Conservation (phyloP, 73 alveolate species). For the Paramecium caudatum region DNA sequence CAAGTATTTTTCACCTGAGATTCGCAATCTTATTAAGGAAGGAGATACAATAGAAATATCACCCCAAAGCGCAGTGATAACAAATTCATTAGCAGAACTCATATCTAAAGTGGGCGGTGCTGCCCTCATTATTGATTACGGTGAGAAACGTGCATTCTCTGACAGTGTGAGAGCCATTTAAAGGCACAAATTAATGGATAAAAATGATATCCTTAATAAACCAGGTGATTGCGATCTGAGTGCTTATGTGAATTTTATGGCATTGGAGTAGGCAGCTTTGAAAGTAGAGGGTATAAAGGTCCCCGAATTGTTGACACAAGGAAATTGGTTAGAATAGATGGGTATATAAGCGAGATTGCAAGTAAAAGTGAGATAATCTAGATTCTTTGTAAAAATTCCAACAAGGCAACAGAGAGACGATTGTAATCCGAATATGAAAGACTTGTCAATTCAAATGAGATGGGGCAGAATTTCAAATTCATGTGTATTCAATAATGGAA, state of each 20-base stretch:
- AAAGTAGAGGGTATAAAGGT: conserved; percentile 75
- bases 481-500: background rate
- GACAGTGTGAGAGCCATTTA: conserved; percentile 87
- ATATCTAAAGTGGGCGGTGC: conserved; percentile 81
- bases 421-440: conserved; percentile 83
- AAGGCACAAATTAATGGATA: conserved; percentile 84
- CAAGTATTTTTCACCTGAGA: conserved; percentile 82
- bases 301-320: conserved; percentile 87
- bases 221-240: conserved; percentile 91
- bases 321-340: conserved; percentile 87
- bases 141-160: conserved; percentile 90
- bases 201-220: conserved; percentile 78
- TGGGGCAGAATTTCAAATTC: conserved; percentile 23
- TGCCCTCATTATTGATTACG: conserved; percentile 90
- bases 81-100: conserved; percentile 78
- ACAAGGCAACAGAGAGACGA: conserved; percentile 62
- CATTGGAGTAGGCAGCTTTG: conserved; percentile 78
- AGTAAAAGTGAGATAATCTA: conserved; percentile 5
- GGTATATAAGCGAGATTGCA: conserved; percentile 87
- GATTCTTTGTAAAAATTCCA: conserved; percentile 70
- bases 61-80: conserved; percentile 79
- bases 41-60: conserved; percentile 89
- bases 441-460: background rate
- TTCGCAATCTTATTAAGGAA: conserved; percentile 72
- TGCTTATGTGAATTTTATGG: conserved; percentile 90